Percentiles rank a stretch among this genome's conserved stretches.
These are phyloP conservation scores for Apiospora sp. DNA, from an alignment of 2,329 filamentous ascomycete species.

Conservation along the genomic window DNA sequence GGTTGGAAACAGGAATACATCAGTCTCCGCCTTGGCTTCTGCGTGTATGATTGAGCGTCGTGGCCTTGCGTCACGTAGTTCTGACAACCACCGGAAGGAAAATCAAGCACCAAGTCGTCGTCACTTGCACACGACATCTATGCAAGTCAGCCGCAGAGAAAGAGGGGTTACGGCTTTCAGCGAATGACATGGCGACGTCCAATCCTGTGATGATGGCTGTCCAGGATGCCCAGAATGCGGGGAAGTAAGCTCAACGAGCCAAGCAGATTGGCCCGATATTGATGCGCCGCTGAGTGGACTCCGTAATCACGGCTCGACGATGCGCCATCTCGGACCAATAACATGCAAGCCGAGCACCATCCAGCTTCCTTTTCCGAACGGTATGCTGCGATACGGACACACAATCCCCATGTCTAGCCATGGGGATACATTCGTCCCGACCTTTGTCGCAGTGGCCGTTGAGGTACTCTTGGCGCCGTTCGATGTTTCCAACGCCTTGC, in stretches of 20 bases:
- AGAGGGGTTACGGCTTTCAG: not conserved
- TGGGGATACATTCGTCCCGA: not conserved
- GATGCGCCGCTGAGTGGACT: not conserved
- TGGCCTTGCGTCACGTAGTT: not conserved
- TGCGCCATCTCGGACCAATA: not conserved
- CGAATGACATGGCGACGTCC: not conserved
- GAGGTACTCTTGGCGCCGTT: not conserved
- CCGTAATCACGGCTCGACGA: slow-evolving; percentile 2
- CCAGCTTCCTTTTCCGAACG: slow-evolving; percentile 9
- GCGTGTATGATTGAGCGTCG: not conserved
- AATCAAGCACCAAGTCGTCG: not conserved
- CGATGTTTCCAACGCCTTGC: slow-evolving; percentile 6
- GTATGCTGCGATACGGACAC: not conserved
- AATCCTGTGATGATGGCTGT: not conserved
- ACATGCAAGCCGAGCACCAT: not conserved
- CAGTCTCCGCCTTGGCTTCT: not conserved
- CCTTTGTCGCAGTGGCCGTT: not conserved
- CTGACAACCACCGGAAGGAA: not conserved
- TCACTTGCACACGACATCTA: slow-evolving; percentile 12
- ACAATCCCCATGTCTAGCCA: not conserved
- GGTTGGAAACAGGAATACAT: not conserved
- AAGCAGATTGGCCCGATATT: slow-evolving; percentile 1
- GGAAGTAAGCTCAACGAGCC: slow-evolving; percentile 10
- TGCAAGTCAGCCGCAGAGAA: not conserved
- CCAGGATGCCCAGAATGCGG: slow-evolving; percentile 3